phyloP scores from a whole-genome alignment of 2,329 filamentous ascomycete genomes.

The Eutypella sp. region DNA sequence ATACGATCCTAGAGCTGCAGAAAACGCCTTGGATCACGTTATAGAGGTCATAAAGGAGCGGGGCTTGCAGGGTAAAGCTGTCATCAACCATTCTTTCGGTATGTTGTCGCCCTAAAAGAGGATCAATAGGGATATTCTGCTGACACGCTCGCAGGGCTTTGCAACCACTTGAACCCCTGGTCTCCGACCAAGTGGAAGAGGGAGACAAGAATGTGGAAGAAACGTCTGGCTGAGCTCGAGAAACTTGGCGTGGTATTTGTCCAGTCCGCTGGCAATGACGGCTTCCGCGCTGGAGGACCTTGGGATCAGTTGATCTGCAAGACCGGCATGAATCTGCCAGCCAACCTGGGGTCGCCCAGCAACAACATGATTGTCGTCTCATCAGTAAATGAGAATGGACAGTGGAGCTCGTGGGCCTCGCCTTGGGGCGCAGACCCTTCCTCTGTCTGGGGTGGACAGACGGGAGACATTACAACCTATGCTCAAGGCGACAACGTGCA shows the following conservation, averaged over 20 bases:
- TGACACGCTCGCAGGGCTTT: no score
- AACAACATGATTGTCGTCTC: not conserved
- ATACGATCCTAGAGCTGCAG: no score
- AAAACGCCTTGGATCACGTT: not conserved
- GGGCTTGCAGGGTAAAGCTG: not conserved
- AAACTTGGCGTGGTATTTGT: not conserved
- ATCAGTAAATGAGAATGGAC: not conserved
- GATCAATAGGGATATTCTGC: no score
- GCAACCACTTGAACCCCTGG: no score
- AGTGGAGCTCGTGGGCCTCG: not conserved
- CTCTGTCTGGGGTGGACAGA: not conserved
- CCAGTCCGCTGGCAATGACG: conserved; percentile 1
- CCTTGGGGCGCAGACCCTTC: not conserved
- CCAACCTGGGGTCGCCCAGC: not conserved
- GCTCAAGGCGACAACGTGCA: not conserved
- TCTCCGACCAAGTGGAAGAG: not conserved
- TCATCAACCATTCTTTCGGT: not conserved
- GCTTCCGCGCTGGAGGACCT: not conserved
- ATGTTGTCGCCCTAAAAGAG: no score
- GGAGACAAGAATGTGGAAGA: not conserved
- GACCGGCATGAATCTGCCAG: not conserved
- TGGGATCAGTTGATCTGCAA: not conserved
- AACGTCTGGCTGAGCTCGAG: not conserved
- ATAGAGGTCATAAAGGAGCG: not conserved
- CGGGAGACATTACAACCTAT: not conserved